Evolutionary conservation across 768 basidiomycete genomes (phyloP).

Genomic region (Lentinus brumalis): DNA sequence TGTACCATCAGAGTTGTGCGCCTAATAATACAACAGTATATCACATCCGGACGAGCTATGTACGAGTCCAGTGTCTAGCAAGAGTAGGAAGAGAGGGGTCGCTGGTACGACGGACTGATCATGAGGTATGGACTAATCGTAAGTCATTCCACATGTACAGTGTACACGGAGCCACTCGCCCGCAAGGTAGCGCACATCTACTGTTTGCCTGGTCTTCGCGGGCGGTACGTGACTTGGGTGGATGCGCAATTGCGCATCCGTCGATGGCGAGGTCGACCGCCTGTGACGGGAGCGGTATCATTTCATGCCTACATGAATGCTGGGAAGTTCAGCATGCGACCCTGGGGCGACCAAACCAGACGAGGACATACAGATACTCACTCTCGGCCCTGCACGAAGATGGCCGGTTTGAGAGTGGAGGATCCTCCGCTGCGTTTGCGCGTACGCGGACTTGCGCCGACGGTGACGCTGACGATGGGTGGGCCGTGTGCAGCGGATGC

Average conservation of each 20-base stretch:
- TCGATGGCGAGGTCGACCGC: neutral
- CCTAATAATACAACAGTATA: constrained; percentile 21
- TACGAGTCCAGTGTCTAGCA: constrained; percentile 1
- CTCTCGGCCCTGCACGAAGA: constrained; percentile 30
- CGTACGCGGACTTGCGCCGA: constrained; percentile 18
- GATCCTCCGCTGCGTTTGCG: constrained; percentile 28
- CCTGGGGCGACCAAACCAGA: neutral
- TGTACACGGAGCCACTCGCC: neutral
- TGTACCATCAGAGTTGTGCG: constrained; percentile 16
- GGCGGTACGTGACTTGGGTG: too few relatives aligned
- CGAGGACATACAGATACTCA: constrained; percentile 18
- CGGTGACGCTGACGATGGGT: constrained; percentile 29
- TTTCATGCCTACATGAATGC: constrained; percentile 16
- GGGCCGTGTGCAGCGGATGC: constrained; percentile 4
- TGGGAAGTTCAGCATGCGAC: constrained; percentile 11
- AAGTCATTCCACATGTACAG: constrained; percentile 6
- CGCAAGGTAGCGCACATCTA: neutral
- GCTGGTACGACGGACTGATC: neutral
- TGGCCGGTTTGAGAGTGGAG: constrained; percentile 26
- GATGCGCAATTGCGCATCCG: neutral
- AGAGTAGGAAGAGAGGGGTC: neutral
- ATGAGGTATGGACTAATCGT: neutral
- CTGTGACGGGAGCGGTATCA: neutral
- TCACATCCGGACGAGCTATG: constrained; percentile 1
- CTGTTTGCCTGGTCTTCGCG: neutral